Evolutionary conservation across 2,329 filamentous ascomycete genomes (phyloP).

Genomic region (Apiospora arundinis): DNA sequence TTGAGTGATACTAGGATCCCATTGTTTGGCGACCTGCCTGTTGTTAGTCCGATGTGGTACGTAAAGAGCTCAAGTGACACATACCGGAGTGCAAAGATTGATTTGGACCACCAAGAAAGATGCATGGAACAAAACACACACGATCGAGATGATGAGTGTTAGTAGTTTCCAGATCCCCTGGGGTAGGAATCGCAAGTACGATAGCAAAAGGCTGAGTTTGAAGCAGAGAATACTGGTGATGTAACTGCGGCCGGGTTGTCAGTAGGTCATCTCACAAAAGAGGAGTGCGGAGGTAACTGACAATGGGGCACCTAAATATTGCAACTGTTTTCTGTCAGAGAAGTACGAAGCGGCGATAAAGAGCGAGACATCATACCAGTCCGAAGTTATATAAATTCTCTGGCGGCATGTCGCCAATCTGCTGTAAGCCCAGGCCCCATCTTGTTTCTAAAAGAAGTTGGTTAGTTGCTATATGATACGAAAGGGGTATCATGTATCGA

Average conservation of each 20-base stretch:
- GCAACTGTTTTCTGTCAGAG: conserved; percentile 26
- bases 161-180: conserved; percentile 41
- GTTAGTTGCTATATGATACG: neutral
- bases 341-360: neutral
- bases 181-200: conserved; percentile 53
- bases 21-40: conserved; percentile 46
- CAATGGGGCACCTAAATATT: conserved; percentile 51
- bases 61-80: neutral
- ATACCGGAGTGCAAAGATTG: conserved; percentile 44
- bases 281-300: conserved; percentile 31
- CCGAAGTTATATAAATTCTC: conserved; percentile 48
- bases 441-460: conserved; percentile 45
- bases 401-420: conserved; percentile 43
- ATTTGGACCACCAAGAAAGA: conserved; percentile 44
- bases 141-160: conserved; percentile 43
- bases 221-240: conserved; percentile 51
- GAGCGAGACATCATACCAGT: conserved; percentile 35
- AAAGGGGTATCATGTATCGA: neutral
- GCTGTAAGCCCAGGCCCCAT: conserved; percentile 48
- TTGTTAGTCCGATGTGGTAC: conserved; percentile 16
- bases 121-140: conserved; percentile 47
- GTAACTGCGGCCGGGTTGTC: conserved; percentile 39
- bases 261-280: too few species aligned
- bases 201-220: conserved; percentile 52
- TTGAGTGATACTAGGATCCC: conserved; percentile 44